These are phyloP conservation scores for Lentinus tigrinus DNA, from an alignment of 768 basidiomycete species.

Conservation along the genomic window DNA sequence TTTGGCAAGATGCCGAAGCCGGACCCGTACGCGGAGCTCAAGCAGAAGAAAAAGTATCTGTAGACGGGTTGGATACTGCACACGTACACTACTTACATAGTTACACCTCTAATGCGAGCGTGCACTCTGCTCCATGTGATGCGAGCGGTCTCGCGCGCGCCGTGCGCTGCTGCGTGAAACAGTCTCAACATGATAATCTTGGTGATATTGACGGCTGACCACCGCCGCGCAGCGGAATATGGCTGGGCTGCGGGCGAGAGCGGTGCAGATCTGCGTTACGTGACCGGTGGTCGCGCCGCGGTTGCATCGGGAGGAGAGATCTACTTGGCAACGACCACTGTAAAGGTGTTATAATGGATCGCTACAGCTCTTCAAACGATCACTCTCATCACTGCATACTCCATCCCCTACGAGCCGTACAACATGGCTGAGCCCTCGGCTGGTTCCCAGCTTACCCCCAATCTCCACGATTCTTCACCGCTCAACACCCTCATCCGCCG, in stretches of 20 bases:
- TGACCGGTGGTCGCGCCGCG: background rate
- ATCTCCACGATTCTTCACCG: slow-evolving; percentile 48
- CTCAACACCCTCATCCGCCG: slow-evolving; percentile 55
- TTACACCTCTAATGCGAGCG: slow-evolving; percentile 9
- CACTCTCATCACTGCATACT: background rate
- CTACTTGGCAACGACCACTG: background rate
- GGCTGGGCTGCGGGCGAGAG: too few relatives aligned
- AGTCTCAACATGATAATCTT: too few relatives aligned
- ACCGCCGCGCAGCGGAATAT: too few relatives aligned
- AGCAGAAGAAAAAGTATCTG: slow-evolving; percentile 46
- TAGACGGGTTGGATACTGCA: slow-evolving; percentile 16
- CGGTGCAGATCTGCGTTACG: background rate
- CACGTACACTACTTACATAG: slow-evolving; percentile 6
- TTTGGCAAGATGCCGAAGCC: slow-evolving; percentile 53
- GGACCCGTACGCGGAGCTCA: slow-evolving; percentile 56
- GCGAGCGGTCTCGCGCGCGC: too few relatives aligned
- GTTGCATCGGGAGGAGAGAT: background rate
- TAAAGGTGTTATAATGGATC: background rate
- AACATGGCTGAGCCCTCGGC: slow-evolving; percentile 12
- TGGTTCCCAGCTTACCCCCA: slow-evolving; percentile 9
- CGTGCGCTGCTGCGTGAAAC: too few relatives aligned
- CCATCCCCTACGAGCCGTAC: background rate
- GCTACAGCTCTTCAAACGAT: background rate
- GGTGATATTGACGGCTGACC: too few relatives aligned
- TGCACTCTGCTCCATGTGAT: background rate